Base-by-base conservation (phyloP, 768 basidiomycete species). In the Boletus barrowsii region DNA sequence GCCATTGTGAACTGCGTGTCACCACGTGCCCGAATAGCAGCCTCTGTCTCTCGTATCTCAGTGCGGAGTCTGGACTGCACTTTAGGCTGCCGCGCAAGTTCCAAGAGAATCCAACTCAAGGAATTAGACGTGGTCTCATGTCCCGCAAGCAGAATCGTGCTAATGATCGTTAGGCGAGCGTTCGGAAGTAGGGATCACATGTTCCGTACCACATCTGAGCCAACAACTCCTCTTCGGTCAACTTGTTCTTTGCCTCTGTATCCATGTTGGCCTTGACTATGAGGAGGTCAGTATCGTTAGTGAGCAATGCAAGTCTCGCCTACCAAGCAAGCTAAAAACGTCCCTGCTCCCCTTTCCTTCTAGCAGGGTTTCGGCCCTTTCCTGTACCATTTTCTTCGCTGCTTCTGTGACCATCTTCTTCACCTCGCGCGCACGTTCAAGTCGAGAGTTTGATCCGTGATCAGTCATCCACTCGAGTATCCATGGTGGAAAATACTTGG, bases 121-220 rank as follows among this genome's bases (percentile, higher is more conserved):
- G 79, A 75, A 36, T 76, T 81, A 4, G 86, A 78, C 47, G 80
- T 83, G 4, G 85, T 87, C 64, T 86, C 86, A 63, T 87, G 80
- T 2, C 77, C 78, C 39, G 78, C 78, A 11, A 81, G 58, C 11
- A 79, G 59, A 11, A 80, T 75, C 22, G 76, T 78, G 17, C 77
- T 79, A n/a, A 11, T n/a, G 4, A 52, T 22, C 22, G 29, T 49
- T 24, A 39, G 37, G 20, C 2, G 7, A 7, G 9, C 33, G n/a
- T 30, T 11, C 1, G 15, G 17, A 18, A 8, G 17, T 15, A n/a
- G 53, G 26, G n/a, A 18, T 32, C 8, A 30, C 7, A 45, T 10
- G 37, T 13, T 41, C 49, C 66, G 1, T 42, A 68, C 68, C 68
- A 37, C 58, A 60, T 61, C 13, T 61, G 58, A 37, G 58, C 24